phyloP scores from a whole-genome alignment of 257 asterid genomes.

The Rauvolfia tetraphylla region DNA sequence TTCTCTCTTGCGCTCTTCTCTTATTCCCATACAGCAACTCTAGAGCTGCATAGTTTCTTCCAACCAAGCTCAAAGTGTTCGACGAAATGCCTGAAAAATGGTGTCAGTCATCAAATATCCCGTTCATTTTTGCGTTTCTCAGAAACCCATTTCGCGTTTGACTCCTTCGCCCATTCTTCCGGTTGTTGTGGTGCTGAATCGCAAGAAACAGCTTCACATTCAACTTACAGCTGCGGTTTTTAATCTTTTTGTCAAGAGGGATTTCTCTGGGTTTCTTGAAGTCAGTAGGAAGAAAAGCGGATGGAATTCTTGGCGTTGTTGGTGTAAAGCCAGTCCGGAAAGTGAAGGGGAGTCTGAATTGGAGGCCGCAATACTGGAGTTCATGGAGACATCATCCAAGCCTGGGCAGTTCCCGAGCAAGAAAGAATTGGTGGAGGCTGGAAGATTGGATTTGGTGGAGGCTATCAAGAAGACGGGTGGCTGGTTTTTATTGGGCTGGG shows the following conservation, averaged over 20 bases:
- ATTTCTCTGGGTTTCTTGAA: constrained; percentile 30
- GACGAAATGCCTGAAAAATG: constrained; percentile 92
- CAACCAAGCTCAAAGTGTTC: constrained; percentile 14
- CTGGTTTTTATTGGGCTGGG: constrained; percentile 92
- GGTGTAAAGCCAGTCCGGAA: constrained; percentile 32
- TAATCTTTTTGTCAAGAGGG: constrained; percentile 3
- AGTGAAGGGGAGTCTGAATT: constrained; percentile 58
- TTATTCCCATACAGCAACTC: background rate
- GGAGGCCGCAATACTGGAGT: constrained; percentile 75
- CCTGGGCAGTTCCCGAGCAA: constrained; percentile 70
- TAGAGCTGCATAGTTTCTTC: background rate
- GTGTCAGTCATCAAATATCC: constrained; percentile 37
- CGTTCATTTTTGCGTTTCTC: constrained; percentile 22
- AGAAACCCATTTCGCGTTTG: constrained; percentile 21
- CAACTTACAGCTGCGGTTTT: constrained; percentile 2
- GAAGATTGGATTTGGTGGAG: constrained; percentile 77
- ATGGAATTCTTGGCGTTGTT: constrained; percentile 40
- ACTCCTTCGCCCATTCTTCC: constrained; percentile 23
- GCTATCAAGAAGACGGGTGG: constrained; percentile 72
- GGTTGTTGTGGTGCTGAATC: background rate
- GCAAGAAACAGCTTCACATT: constrained; percentile 20
- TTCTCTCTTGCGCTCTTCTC: constrained; percentile 10
- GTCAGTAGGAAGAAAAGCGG: constrained; percentile 14
- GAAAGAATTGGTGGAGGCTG: constrained; percentile 59
- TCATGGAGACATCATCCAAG: constrained; percentile 77